phyloP scores from a whole-genome alignment of 306 rosid species.

The Castanea mollissima region DNA sequence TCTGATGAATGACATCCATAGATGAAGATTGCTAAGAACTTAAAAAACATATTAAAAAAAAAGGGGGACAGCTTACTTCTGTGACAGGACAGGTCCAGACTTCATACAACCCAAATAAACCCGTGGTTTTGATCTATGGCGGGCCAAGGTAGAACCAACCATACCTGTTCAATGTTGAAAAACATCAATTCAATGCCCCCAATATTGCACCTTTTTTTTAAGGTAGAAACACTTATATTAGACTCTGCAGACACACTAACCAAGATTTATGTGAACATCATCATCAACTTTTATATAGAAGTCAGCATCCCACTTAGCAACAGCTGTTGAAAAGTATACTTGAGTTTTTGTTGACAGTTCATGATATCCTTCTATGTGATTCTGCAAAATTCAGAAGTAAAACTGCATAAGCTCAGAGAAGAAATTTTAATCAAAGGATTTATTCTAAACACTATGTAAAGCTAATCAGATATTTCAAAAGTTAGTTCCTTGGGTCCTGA shows the following conservation, averaged over 20 bases:
- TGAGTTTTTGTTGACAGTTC: conserved; percentile 62
- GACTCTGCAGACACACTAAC: conserved; percentile 20
- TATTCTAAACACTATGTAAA: background rate
- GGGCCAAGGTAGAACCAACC: conserved; percentile 60
- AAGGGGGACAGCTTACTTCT: conserved; percentile 43
- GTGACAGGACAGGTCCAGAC: conserved; percentile 60
- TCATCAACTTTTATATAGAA: conserved; percentile 64
- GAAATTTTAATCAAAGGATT: background rate
- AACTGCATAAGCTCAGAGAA: background rate
- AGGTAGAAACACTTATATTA: background rate
- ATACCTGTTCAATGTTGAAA: conserved; percentile 36
- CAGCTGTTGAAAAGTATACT: conserved; percentile 50
- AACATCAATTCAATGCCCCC: background rate
- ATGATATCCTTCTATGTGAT: conserved; percentile 59
- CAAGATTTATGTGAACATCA: conserved; percentile 62
- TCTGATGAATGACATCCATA: background rate
- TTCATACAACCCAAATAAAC: conserved; percentile 66
- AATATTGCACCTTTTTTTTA: background rate
- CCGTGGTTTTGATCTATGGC: conserved; percentile 58
- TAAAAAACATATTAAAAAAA: background rate
- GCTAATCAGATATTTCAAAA: conserved; percentile 7
- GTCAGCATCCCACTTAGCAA: conserved; percentile 62
- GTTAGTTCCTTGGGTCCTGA: background rate
- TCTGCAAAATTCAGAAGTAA: conserved; percentile 33
- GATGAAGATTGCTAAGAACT: background rate